Conservation (phyloP, 768 basidiomycete genomes). For the Xanthoconium stramineum region DNA sequence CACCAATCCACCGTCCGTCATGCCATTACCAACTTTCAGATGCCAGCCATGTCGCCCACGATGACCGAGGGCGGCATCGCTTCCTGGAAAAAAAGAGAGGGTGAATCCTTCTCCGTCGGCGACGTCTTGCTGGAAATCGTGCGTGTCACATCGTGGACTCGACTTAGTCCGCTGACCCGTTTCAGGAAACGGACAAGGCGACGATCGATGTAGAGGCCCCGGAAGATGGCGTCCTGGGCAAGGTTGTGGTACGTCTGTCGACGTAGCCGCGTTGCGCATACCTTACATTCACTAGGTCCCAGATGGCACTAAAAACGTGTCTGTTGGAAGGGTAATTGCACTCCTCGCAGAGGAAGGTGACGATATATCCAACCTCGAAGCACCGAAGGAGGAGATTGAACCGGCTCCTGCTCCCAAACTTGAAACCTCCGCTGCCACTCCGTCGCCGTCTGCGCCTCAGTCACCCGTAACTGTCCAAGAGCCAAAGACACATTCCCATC, state of each 20-base stretch:
- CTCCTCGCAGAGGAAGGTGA: slow-evolving; percentile 95
- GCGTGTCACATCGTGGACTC: slow-evolving; percentile 27
- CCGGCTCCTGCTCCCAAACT: slow-evolving; percentile 11
- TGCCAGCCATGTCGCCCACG: slow-evolving; percentile 98
- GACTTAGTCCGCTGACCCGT: neutral
- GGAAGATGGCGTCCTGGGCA: slow-evolving; percentile 92
- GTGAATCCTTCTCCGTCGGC: slow-evolving; percentile 74
- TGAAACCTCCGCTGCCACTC: slow-evolving; percentile 22
- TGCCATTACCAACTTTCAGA: slow-evolving; percentile 73
- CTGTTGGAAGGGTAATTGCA: slow-evolving; percentile 87
- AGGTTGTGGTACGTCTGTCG: slow-evolving; percentile 70
- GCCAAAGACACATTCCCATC: slow-evolving; percentile 34
- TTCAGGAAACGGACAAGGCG: slow-evolving; percentile 89
- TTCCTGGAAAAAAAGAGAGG: slow-evolving; percentile 86
- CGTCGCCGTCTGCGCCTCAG: slow-evolving; percentile 16
- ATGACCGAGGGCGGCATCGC: slow-evolving; percentile 95
- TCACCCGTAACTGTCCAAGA: slow-evolving; percentile 22
- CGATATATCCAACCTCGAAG: slow-evolving; percentile 81
- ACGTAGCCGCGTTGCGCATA: neutral
- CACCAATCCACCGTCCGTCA: slow-evolving; percentile 48
- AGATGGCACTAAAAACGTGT: slow-evolving; percentile 81
- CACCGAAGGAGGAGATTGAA: slow-evolving; percentile 43
- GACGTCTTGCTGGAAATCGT: slow-evolving; percentile 92
- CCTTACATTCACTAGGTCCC: slow-evolving; percentile 41
- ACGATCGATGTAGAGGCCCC: slow-evolving; percentile 99